Evolutionary conservation across 2,329 filamentous ascomycete genomes (phyloP).

Genomic region (Claviceps spartinae): DNA sequence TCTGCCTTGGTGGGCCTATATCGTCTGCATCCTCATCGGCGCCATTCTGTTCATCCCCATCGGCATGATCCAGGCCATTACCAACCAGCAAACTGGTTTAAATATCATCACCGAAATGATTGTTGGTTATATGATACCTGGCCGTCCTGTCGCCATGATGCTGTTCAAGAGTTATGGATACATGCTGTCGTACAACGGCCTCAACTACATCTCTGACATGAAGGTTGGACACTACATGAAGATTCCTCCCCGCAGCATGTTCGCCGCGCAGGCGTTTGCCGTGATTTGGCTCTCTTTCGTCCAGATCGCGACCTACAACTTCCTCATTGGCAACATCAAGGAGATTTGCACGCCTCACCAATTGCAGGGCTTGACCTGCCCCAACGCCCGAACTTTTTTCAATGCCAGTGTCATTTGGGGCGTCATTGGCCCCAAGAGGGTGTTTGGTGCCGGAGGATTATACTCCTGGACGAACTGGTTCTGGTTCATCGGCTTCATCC

Average conservation of each 20-base stretch:
- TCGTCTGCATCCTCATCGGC: slow-evolving; percentile 27
- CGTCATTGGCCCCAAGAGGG: slow-evolving; percentile 32
- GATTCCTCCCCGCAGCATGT: slow-evolving; percentile 35
- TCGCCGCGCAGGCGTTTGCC: slow-evolving; percentile 29
- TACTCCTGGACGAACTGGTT: slow-evolving; percentile 40
- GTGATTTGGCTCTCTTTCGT: slow-evolving; percentile 26
- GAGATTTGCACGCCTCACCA: slow-evolving; percentile 37
- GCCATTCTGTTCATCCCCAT: slow-evolving; percentile 28
- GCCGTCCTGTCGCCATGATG: slow-evolving; percentile 35
- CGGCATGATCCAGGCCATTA: slow-evolving; percentile 33
- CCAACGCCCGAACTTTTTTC: slow-evolving; percentile 44
- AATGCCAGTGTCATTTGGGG: slow-evolving; percentile 49
- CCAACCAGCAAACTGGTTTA: slow-evolving; percentile 33
- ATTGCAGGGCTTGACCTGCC: slow-evolving; percentile 39
- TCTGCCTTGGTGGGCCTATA: slow-evolving; percentile 29
- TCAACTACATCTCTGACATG: slow-evolving; percentile 34
- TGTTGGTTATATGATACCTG: slow-evolving; percentile 34
- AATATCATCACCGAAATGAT: slow-evolving; percentile 37
- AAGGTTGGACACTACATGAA: slow-evolving; percentile 42
- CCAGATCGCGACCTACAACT: slow-evolving; percentile 25
- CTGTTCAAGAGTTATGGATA: slow-evolving; percentile 34
- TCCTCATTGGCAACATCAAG: slow-evolving; percentile 32
- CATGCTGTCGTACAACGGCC: slow-evolving; percentile 31
- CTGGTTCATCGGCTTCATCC: slow-evolving; percentile 37
- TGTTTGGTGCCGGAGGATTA: slow-evolving; percentile 22